A percentile compares a stretch with the other conserved stretches of the same genome.
phyloP scores from a whole-genome alignment of 306 rosid genomes.

The Malus sieversii region DNA sequence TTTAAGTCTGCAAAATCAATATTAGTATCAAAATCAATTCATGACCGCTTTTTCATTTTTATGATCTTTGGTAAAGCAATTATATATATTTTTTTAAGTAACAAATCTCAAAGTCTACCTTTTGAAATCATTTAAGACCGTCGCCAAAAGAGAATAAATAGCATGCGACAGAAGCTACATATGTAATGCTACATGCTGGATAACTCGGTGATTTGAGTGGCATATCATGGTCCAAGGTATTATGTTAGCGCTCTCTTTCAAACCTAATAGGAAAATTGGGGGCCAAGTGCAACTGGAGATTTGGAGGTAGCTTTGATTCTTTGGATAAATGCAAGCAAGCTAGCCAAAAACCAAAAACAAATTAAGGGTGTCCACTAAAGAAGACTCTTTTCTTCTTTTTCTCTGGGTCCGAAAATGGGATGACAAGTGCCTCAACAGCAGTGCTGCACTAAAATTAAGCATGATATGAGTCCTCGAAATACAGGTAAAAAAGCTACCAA shows the following conservation, averaged over 20 bases:
- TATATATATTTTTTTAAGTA: background rate
- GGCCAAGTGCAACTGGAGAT: background rate
- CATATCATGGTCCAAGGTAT: background rate
- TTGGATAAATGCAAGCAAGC: background rate
- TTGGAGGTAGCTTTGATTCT: background rate
- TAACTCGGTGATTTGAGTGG: background rate
- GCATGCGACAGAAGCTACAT: background rate
- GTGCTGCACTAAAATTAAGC: background rate
- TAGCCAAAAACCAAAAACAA: background rate
- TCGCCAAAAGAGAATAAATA: background rate
- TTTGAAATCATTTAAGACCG: background rate
- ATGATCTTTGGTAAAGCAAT: background rate
- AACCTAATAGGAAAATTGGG: background rate
- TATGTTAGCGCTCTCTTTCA: background rate
- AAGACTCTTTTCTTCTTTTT: background rate
- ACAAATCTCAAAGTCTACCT: background rate
- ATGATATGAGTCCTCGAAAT: background rate
- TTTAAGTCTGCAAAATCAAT: slow-evolving; percentile 46
- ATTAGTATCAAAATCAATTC: background rate
- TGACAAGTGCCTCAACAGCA: background rate
- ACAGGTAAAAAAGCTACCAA: background rate
- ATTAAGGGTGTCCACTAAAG: background rate
- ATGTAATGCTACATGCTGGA: background rate
- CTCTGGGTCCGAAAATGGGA: background rate
- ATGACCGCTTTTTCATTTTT: background rate